Percentiles rank a stretch among this genome's conserved stretches.
Conservation (phyloP, 2,329 filamentous ascomycete species). For the Elsinoe ampelina region DNA sequence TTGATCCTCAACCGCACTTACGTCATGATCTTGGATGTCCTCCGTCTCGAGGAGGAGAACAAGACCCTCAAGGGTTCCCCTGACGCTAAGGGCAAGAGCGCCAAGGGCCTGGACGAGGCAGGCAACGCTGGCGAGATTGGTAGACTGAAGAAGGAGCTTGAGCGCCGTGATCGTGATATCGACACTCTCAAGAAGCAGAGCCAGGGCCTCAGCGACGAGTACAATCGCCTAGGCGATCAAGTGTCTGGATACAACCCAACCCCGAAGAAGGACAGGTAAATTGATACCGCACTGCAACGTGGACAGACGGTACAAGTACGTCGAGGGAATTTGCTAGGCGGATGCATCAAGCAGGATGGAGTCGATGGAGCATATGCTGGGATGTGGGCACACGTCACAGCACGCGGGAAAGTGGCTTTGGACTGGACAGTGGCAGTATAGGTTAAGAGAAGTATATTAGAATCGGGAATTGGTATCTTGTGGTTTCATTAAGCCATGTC, state of each 20-base stretch:
- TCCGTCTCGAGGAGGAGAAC: constrained; percentile 85
- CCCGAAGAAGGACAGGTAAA: constrained; percentile 50
- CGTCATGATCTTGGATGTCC: constrained; percentile 87
- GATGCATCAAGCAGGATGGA: not conserved
- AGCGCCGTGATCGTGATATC: constrained; percentile 71
- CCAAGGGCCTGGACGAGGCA: constrained; percentile 60
- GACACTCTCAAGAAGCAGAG: constrained; percentile 88
- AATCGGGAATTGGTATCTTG: not conserved
- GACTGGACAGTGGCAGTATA: not conserved
- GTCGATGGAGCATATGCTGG: not conserved
- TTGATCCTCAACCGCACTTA: constrained; percentile 99
- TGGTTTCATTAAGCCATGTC: not conserved
- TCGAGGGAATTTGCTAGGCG: not conserved
- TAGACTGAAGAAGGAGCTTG: constrained; percentile 55
- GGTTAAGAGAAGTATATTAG: not conserved
- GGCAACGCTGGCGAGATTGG: constrained; percentile 69
- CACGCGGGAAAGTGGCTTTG: not conserved
- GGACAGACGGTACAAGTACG: not conserved
- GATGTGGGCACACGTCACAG: not conserved
- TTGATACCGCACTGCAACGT: not conserved
- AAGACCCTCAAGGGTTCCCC: constrained; percentile 65
- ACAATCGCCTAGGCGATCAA: constrained; percentile 76
- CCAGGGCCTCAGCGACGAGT: constrained; percentile 72
- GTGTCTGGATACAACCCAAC: constrained; percentile 50
- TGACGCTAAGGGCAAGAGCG: constrained; percentile 53